A percentile compares a stretch with the other conserved stretches of the same genome.
phyloP scores from a whole-genome alignment of 129 eudicot genomes.

The Silybum marianum region DNA sequence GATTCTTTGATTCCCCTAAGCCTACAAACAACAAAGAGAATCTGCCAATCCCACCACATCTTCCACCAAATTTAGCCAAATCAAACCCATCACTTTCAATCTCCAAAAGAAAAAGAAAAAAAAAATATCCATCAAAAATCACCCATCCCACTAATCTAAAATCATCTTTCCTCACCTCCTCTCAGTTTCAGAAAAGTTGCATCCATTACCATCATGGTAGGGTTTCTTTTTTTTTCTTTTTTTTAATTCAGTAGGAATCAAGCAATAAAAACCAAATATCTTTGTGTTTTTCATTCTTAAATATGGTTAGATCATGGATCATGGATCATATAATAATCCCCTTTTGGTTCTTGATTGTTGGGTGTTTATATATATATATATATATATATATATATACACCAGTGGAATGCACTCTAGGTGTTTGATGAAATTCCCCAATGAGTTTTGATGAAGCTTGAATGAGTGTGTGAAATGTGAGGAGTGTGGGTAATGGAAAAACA shows the following conservation, averaged over 20 bases:
- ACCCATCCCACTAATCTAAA: slow-evolving; percentile 48
- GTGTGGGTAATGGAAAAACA: slow-evolving; percentile 42
- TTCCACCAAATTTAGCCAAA: slow-evolving; percentile 40
- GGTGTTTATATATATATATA: no score
- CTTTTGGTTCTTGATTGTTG: background rate
- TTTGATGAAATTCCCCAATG: slow-evolving; percentile 18
- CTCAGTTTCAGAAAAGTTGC: slow-evolving; percentile 56
- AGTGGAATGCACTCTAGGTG: background rate
- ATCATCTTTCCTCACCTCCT: slow-evolving; percentile 40
- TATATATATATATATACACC: no score
- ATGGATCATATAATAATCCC: background rate
- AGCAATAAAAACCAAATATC: slow-evolving; percentile 15
- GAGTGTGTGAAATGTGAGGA: background rate
- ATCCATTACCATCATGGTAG: slow-evolving; percentile 81
- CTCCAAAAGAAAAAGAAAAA: slow-evolving; percentile 45
- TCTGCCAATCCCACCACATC: slow-evolving; percentile 81
- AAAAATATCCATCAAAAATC: slow-evolving; percentile 52
- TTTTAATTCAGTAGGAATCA: slow-evolving; percentile 51
- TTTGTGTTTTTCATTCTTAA: background rate
- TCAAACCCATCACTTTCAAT: slow-evolving; percentile 51
- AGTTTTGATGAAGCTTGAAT: background rate
- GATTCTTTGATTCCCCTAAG: slow-evolving; percentile 94
- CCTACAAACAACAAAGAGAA: slow-evolving; percentile 80
- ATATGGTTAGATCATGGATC: background rate
- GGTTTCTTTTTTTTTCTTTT: slow-evolving; percentile 44